Conservation (phyloP, 1,139 yeast species). For the Yamadazyma membranifaciens region DNA sequence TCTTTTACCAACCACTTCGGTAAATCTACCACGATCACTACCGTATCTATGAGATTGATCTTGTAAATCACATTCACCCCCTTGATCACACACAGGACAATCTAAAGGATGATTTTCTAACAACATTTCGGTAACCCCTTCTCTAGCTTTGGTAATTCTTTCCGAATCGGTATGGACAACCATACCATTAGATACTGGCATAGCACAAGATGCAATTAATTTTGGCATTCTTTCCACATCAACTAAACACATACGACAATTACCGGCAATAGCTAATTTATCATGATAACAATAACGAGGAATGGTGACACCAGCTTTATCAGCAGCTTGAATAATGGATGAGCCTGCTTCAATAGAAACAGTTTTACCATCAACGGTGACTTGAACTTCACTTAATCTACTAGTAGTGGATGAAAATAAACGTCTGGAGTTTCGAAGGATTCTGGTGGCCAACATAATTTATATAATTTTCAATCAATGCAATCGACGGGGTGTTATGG, state of each 20-base stretch:
- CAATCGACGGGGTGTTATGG: not conserved
- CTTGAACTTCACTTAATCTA: conserved; percentile 59
- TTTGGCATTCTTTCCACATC: conserved; percentile 90
- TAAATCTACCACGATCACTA: conserved; percentile 81
- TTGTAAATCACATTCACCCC: conserved; percentile 92
- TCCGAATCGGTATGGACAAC: conserved; percentile 80
- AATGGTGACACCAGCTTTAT: conserved; percentile 82
- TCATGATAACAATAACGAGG: conserved; percentile 94
- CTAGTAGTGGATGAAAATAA: conserved; percentile 27
- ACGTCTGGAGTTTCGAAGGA: conserved; percentile 27
- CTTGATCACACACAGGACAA: conserved; percentile 93
- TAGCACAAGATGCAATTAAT: conserved; percentile 87
- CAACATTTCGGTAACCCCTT: conserved; percentile 87
- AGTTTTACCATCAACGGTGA: conserved; percentile 75
- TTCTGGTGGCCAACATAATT: conserved; percentile 17
- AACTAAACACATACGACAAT: conserved; percentile 91
- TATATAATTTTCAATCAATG: not conserved
- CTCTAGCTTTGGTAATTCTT: conserved; percentile 81
- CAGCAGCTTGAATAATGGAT: conserved; percentile 88
- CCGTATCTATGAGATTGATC: conserved; percentile 87
- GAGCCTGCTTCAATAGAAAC: conserved; percentile 85
- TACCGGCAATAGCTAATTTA: conserved; percentile 89
- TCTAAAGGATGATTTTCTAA: conserved; percentile 89
- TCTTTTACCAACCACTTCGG: conserved; percentile 80
- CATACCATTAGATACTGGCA: conserved; percentile 90